These are phyloP conservation scores for Phytophthora pinifolia DNA, from an alignment of 352 stramenopile species.

Conservation along the genomic window DNA sequence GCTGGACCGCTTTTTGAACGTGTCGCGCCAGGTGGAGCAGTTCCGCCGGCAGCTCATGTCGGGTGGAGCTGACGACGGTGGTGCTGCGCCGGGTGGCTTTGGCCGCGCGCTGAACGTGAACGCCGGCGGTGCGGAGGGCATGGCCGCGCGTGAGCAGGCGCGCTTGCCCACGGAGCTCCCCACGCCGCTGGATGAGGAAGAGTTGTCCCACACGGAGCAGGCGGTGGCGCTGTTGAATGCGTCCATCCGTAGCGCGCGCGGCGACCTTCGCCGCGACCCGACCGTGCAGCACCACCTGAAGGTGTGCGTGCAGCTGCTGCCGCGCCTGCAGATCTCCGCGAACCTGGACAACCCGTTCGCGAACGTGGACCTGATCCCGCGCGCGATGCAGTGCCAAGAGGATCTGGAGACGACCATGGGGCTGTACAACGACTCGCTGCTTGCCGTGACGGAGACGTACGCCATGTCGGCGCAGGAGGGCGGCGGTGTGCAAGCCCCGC, in stretches of 20 bases:
- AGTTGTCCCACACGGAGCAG: constrained; percentile 85
- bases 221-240: constrained; percentile 72
- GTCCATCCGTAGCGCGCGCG: constrained; percentile 79
- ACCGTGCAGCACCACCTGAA: constrained; percentile 87
- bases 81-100: constrained; percentile 29
- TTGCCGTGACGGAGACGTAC: constrained; percentile 87
- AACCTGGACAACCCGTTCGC: constrained; percentile 90
- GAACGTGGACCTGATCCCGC: constrained; percentile 85
- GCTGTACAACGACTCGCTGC: constrained; percentile 88
- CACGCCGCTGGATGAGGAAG: constrained; percentile 84
- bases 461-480: constrained; percentile 74
- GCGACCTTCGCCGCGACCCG: constrained; percentile 76
- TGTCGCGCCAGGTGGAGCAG: constrained; percentile 86
- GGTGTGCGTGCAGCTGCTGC: constrained; percentile 84
- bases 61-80: constrained; percentile 22
- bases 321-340: constrained; percentile 85
- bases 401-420: constrained; percentile 87
- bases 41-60: constrained; percentile 70
- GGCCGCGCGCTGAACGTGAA: constrained; percentile 58
- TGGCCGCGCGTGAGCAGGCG: constrained; percentile 76
- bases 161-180: constrained; percentile 81
- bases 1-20: constrained; percentile 84
- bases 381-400: constrained; percentile 88
- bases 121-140: constrained; percentile 69
- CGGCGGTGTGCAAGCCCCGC: constrained; percentile 54